phyloP scores from a whole-genome alignment of 1,139 yeast species.

The Scheffersomyces illinoinensis region DNA sequence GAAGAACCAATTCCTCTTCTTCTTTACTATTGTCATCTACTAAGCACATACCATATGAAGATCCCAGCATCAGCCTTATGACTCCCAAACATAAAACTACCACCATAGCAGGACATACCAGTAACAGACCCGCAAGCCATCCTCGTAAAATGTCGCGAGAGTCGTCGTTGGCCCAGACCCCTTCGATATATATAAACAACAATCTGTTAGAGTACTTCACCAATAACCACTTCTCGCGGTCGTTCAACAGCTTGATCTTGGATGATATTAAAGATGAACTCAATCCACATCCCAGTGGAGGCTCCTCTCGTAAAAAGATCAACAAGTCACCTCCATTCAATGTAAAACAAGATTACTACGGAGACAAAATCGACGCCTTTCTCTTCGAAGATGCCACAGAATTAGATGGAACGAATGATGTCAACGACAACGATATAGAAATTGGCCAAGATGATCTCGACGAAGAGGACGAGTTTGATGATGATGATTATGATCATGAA shows the following conservation, averaged over 20 bases:
- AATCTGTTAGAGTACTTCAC: constrained; percentile 36
- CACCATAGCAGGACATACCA: background rate
- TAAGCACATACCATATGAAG: background rate
- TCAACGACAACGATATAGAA: background rate
- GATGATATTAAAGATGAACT: constrained; percentile 36
- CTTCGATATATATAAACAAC: constrained; percentile 2
- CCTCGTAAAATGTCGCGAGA: background rate
- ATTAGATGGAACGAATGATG: constrained; percentile 4
- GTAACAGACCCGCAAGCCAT: background rate
- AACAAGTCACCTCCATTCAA: constrained; percentile 50
- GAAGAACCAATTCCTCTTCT: constrained; percentile 1
- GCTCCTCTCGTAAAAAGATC: constrained; percentile 19
- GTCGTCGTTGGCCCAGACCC: background rate
- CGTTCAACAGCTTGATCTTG: constrained; percentile 46
- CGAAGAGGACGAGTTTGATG: constrained; percentile 5
- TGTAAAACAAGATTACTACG: constrained; percentile 32
- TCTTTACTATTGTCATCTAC: background rate
- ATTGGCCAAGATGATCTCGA: constrained; percentile 4
- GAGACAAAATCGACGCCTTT: constrained; percentile 27
- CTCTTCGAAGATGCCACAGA: constrained; percentile 12
- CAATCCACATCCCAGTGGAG: background rate
- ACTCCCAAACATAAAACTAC: background rate
- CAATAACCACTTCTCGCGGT: constrained; percentile 43
- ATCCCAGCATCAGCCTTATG: background rate
- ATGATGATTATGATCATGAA: constrained; percentile 5